Conservation (phyloP, 371 early-diverging fungal genomes). For the Umbelopsis sp. region DNA sequence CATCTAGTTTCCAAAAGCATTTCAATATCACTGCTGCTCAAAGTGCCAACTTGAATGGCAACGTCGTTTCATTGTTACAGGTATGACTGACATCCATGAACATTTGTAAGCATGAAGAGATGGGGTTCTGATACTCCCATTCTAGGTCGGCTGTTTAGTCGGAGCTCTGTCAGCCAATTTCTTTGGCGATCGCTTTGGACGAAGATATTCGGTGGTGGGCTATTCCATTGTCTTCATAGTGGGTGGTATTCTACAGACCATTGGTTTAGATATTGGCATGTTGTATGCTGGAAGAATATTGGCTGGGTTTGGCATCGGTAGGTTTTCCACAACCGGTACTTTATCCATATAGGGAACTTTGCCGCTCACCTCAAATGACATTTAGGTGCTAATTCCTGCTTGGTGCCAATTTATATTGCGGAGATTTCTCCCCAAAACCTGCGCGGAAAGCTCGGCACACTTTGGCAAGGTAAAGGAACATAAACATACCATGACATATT, state of each 20-base stretch:
- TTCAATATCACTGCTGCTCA: conserved; percentile 41
- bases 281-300: conserved; percentile 34
- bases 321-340: not conserved
- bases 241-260: conserved; percentile 35
- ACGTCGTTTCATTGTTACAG: conserved; percentile 37
- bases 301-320: conserved; percentile 35
- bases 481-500: not conserved
- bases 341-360: not conserved
- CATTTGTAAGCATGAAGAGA: not conserved
- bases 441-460: conserved; percentile 33
- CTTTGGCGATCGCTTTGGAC: conserved; percentile 29
- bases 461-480: conserved; percentile 27
- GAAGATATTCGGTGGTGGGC: conserved; percentile 30
- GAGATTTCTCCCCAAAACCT: conserved; percentile 40
- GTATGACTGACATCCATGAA: not conserved
- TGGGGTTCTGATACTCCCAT: not conserved
- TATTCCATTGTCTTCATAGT: conserved; percentile 27
- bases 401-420: conserved; percentile 33
- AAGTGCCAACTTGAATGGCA: conserved; percentile 39
- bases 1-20: conserved; percentile 30
- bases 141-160: conserved; percentile 33
- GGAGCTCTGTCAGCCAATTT: conserved; percentile 33
- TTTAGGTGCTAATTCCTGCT: conserved; percentile 12
- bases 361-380: not conserved
- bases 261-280: conserved; percentile 28